Base-by-base conservation (phyloP, 1,139 yeast species). In the Nakaseomyces kungkrabaensis region DNA sequence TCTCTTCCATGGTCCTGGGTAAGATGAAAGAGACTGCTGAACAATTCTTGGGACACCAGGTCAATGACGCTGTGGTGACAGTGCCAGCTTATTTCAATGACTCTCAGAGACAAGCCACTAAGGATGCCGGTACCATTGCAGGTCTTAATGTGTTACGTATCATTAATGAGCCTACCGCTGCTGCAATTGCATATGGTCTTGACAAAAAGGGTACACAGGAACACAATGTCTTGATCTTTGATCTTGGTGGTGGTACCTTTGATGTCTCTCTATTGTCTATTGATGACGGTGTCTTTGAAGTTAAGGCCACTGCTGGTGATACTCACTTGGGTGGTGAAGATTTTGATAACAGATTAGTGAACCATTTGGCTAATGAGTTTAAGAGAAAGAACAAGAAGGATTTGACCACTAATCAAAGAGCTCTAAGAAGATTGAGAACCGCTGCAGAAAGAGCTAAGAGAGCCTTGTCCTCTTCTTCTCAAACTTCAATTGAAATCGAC, bases 241-340 rank as follows among this genome's bases (percentile, higher is more conserved):
- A 88, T 74, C 79, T 88, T 66, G 96, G 96, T 79, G 96, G 95
- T 68, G 95, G 95, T 76, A 86, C 95, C 65, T 86, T 86, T 70
- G 96, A 87, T 81, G 96, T 90, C 62, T 92, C 98, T 55, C 79
- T 90, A 67, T 79, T 90, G 73, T 85, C 88, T 79, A 88, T 92
- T 72, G 95, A 94, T 72, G 97, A 94, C 74, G 98, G 98, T 82
- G 94, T 92, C 69, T 92, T 90, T 85, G 90, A 94, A 71, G 98
- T 92, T 71, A 90, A 90, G 83, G 92, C 98, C 68, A 92, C 98
- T 68, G 96, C 97, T 72, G 98, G 98, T 88, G 97, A 92, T 79
- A 92, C 98, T 69, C 98, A 90, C 78, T 85, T 90, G 80, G 97
- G 98, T 84, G 97, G 97, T 84, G 96, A 90, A 80, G 97, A 90